Base-by-base conservation (phyloP, 2,329 filamentous ascomycete species). In the Neopestalotiopsis sp. region DNA sequence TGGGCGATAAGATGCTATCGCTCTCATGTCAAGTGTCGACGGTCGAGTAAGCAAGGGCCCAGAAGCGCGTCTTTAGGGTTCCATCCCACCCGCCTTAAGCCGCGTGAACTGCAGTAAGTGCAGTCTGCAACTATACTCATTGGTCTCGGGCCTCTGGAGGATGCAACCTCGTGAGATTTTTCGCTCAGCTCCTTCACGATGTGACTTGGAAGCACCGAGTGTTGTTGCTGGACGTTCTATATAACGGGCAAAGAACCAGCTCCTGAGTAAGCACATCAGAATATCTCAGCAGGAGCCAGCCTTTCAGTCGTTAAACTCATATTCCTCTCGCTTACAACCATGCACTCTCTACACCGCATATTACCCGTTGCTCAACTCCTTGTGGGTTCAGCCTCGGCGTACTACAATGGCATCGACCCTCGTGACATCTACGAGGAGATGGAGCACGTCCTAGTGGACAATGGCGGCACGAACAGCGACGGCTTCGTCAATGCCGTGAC, bases 361-460 rank as follows among this genome's bases (percentile, higher is more conserved):
- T 24, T 59, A 13, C 57, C 57, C 14, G 57, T 28, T 13, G 24
- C 20, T 30, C 62, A 49, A 40, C 38, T 52, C 24, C 45, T 65
- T 13, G 1, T 42, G 62, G n/a, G 62, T n/a, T 30, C 20, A 32
- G 24, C n/a, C 17, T 65, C 62, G 62, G 62, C 62, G 13, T 30
- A 30, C 20, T n/a, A 30, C 12, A 65, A 65, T 65, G 62, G 62
- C 62, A 65, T 65, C 30, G 62, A 65, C 30, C 62, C 62, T 17
- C 62, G 62, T 32, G 62, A 49, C 28, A 42, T 65, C 4, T 65
- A 65, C 42, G 62, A 65, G 9, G 62, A 65, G 40, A 52, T 65
- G 62, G 62, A 65, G 62, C 62, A 65, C n/a, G 28, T 65, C 13
- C 42, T 65, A 14, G 62, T 65, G 6, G 62, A 65, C 42, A 65